Evolutionary conservation across 2,329 filamentous ascomycete species (phyloP).

Genomic region (Hypoxylon sp.): DNA sequence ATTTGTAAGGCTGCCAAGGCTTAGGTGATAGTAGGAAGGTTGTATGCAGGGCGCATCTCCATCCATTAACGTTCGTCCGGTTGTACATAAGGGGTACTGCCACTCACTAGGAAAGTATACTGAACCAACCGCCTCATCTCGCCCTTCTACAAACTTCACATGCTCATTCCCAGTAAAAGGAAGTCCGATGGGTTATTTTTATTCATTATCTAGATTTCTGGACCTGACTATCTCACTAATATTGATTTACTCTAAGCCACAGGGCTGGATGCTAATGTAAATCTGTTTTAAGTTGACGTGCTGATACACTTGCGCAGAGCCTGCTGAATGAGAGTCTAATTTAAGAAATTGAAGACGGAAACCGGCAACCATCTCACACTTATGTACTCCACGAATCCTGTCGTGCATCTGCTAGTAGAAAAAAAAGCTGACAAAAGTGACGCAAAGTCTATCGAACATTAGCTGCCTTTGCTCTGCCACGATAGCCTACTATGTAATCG

Average conservation of each 20-base stretch:
- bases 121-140: constrained; percentile 13
- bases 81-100: constrained; percentile 12
- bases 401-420: constrained; percentile 19
- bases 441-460: constrained; percentile 31
- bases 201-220: background rate
- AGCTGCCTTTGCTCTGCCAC: constrained; percentile 19
- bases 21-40: constrained; percentile 12
- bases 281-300: constrained; percentile 23
- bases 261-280: constrained; percentile 13
- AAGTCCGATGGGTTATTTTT: background rate
- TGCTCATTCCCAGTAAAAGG: background rate
- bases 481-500: constrained; percentile 12
- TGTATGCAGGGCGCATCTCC: constrained; percentile 9
- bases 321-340: constrained; percentile 36
- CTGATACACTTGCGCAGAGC: constrained; percentile 11
- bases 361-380: constrained; percentile 17
- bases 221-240: background rate
- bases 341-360: constrained; percentile 35
- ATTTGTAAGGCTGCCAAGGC: constrained; percentile 28
- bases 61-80: constrained; percentile 1
- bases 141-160: constrained; percentile 2
- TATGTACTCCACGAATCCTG: constrained; percentile 31
- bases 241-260: background rate
- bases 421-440: constrained; percentile 32
- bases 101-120: background rate